A percentile compares a stretch with the other conserved stretches of the same genome.
Evolutionary conservation across 495 filamentous ascomycete genomes (phyloP).

Genomic region (Thermochaetoides thermophila): DNA sequence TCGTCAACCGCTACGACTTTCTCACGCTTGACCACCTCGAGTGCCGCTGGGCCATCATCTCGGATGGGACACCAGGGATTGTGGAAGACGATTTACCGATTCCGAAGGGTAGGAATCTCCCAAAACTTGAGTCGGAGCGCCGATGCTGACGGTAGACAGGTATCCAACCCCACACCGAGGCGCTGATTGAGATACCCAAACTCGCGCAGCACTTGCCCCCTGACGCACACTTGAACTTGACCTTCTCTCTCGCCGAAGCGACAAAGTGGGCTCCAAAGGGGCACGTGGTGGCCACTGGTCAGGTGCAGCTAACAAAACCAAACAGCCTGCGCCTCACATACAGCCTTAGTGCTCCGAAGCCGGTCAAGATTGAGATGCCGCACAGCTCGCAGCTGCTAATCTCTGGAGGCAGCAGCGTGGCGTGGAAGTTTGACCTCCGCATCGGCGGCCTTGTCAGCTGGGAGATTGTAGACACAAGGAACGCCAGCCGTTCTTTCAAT

Average conservation of each 20-base stretch:
- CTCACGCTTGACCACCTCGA: slow-evolving; percentile 33
- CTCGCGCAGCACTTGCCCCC: background rate
- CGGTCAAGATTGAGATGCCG: background rate
- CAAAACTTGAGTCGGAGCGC: slow-evolving; percentile 4
- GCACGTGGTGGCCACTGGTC: slow-evolving; percentile 37
- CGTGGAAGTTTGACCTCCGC: slow-evolving; percentile 29
- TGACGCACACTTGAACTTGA: too few relatives aligned
- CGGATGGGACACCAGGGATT: slow-evolving; percentile 7
- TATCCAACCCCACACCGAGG: slow-evolving; percentile 8
- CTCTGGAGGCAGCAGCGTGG: slow-evolving; percentile 11
- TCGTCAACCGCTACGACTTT: slow-evolving; percentile 42
- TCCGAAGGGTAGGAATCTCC: too few relatives aligned
- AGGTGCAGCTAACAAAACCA: slow-evolving; percentile 27
- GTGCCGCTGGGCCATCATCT: too few relatives aligned
- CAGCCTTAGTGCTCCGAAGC: background rate
- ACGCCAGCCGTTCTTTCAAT: slow-evolving; percentile 9
- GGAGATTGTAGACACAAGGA: slow-evolving; percentile 7
- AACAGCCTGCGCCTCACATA: slow-evolving; percentile 2
- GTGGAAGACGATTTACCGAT: slow-evolving; percentile 6
- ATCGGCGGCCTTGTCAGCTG: slow-evolving; percentile 26
- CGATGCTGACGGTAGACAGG: slow-evolving; percentile 5
- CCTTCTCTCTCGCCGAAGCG: slow-evolving; percentile 25
- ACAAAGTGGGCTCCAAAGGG: slow-evolving; percentile 32
- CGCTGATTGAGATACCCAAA: slow-evolving; percentile 4
- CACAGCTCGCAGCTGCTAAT: slow-evolving; percentile 15